These are phyloP conservation scores for Obelidium mucronatum DNA, from an alignment of 192 early-diverging fungal species.

Conservation along the genomic window DNA sequence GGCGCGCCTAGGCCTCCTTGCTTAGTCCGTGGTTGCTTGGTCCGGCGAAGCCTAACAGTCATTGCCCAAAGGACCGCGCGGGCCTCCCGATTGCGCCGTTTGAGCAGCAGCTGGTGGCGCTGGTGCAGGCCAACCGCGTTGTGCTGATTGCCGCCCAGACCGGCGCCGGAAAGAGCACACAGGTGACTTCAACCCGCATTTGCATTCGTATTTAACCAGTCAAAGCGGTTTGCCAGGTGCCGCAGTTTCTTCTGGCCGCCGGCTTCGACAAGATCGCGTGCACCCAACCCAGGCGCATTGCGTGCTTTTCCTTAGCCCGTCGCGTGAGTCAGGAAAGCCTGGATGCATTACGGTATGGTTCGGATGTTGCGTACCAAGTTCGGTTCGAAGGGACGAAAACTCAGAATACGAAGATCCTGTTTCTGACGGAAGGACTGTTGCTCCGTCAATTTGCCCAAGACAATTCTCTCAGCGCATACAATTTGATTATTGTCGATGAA, in stretches of 20 bases:
- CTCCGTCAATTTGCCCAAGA: constrained; percentile 74
- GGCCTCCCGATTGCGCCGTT: constrained; percentile 70
- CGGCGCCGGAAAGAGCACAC: constrained; percentile 74
- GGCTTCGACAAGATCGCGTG: constrained; percentile 78
- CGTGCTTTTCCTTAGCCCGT: constrained; percentile 68
- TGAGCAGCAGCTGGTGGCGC: constrained; percentile 63
- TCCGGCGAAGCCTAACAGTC: neutral
- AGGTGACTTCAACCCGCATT: constrained; percentile 30
- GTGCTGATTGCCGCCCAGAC: constrained; percentile 74
- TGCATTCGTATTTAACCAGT: neutral
- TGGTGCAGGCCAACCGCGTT: constrained; percentile 63
- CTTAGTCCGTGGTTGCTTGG: neutral
- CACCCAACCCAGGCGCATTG: constrained; percentile 88
- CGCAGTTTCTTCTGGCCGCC: constrained; percentile 81
- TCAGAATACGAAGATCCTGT: constrained; percentile 66
- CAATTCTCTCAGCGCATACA: constrained; percentile 63
- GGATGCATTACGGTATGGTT: constrained; percentile 61
- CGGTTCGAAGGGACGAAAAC: constrained; percentile 69
- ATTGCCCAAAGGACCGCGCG: constrained; percentile 48
- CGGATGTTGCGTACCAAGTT: constrained; percentile 71
- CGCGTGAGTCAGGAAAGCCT: constrained; percentile 62
- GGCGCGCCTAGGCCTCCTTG: neutral
- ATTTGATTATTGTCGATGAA: constrained; percentile 86
- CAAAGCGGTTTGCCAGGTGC: constrained; percentile 66
- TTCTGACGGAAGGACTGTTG: constrained; percentile 79